A percentile compares a stretch with the other conserved stretches of the same genome.
Evolutionary conservation across 306 rosid species (phyloP).

Genomic region (Glycyrrhiza uralensis): DNA sequence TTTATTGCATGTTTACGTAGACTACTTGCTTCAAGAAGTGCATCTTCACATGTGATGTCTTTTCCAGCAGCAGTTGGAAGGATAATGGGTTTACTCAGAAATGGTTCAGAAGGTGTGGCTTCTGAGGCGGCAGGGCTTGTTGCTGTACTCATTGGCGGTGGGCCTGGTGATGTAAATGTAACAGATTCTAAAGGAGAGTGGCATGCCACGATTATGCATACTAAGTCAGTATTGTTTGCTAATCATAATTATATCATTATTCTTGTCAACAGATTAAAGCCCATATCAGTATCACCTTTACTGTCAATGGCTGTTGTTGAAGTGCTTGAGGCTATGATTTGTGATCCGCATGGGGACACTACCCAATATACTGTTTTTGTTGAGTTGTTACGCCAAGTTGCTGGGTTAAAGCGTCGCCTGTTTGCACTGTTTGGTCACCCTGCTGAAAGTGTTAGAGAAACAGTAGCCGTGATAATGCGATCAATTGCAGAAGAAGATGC

Average conservation of each 20-base stretch:
- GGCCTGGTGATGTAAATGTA: constrained; percentile 74
- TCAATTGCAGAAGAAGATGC: constrained; percentile 99
- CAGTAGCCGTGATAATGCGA: constrained; percentile 95
- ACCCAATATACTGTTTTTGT: constrained; percentile 93
- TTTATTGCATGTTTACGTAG: constrained; percentile 89
- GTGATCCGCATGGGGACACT: constrained; percentile 97
- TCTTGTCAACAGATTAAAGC: constrained; percentile 88
- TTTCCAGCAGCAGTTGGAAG: constrained; percentile 99
- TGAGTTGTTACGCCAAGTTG: constrained; percentile 95
- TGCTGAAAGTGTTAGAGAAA: constrained; percentile 96
- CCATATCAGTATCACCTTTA: constrained; percentile 90
- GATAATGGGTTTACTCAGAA: constrained; percentile 95
- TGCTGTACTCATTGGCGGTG: constrained; percentile 96
- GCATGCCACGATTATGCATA: constrained; percentile 95
- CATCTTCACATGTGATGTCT: constrained; percentile 94
- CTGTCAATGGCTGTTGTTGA: constrained; percentile 96
- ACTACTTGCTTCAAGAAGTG: constrained; percentile 86
- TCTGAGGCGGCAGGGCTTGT: constrained; percentile 95
- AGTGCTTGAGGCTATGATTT: constrained; percentile 97
- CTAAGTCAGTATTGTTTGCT: constrained; percentile 94
- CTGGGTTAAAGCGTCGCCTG: constrained; percentile 95
- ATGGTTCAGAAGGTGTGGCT: constrained; percentile 97
- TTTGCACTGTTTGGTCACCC: constrained; percentile 99
- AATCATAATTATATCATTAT: constrained; percentile 67
- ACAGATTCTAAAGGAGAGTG: constrained; percentile 93